Evolutionary conservation across 768 basidiomycete species (phyloP), one percentile per base, ranked within the genome.

Genomic region (Mycena amicta): DNA sequence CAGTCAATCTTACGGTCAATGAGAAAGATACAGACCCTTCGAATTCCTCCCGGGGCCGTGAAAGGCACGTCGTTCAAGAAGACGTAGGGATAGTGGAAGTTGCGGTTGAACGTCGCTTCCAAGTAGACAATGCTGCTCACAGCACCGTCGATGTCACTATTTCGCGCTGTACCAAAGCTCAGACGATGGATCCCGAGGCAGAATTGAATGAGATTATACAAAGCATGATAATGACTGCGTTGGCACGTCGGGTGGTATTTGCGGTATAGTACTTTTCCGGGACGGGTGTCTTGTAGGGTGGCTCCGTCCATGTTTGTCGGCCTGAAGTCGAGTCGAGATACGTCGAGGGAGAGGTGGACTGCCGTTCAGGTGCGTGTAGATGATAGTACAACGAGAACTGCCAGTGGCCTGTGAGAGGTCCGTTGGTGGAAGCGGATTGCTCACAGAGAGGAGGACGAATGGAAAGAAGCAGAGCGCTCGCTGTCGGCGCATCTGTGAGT

Each of bases 11-110:
- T 18, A 15, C 39, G 53, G 15, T 50, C 67, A 43, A 52, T 8
- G 33, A 8, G 18, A 8, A 18, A 37, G 18, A 18, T 8, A 37
- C 13, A 45, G 8, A 77, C 75, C 68, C 68, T 62, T 76, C 83
- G 73, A 88, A 87, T 5, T 80, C 77, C 15, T 79, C 75, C n/a
- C n/a, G n/a, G n/a, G n/a, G n/a, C n/a, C 22, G 79, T 74, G 66
- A 88, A 88, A 1, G 77, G 75, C 61, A 74, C 83, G 11, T 89
- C 86, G 62, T 88, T 88, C 41, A 89, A 70, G 65, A 89, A 81
- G 15, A 85, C 77, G 74, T 82, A 89, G 2, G 85, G 83, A 62
- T 89, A 89, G 37, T 77, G 73, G 61, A 75, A 85, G 66, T 79
- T 78, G 46, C 76, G 71, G 69, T 89, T 89, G 64, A 87, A 88